Conservation (phyloP, 106 monocot species). For the Allium cepa region DNA sequence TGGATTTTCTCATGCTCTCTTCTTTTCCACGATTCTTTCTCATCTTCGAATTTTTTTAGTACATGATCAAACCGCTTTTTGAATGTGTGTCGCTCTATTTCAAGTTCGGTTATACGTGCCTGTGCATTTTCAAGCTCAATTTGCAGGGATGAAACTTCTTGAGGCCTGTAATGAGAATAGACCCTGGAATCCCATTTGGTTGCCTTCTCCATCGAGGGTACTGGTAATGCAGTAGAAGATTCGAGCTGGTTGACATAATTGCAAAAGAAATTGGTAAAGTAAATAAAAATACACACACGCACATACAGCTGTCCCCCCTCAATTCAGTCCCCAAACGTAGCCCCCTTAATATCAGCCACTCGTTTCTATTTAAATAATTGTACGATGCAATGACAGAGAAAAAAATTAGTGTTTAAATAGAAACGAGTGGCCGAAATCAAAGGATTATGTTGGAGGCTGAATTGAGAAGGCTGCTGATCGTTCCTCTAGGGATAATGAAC, state of each 20-base stretch:
- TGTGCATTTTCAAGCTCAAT: constrained; percentile 63
- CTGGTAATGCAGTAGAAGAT: constrained; percentile 22
- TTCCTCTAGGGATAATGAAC: background rate
- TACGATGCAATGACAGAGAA: too few species aligned
- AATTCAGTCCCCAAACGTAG: too few species aligned
- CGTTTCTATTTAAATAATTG: too few species aligned
- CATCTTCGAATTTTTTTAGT: constrained; percentile 59
- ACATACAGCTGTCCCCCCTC: too few species aligned
- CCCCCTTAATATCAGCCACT: too few species aligned
- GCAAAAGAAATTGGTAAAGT: background rate
- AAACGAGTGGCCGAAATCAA: too few species aligned
- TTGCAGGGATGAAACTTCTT: constrained; percentile 46
- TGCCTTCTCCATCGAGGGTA: constrained; percentile 57
- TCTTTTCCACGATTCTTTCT: constrained; percentile 56
- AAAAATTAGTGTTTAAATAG: too few species aligned
- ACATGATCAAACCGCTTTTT: constrained; percentile 80
- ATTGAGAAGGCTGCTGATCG: background rate
- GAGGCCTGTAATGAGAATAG: constrained; percentile 38
- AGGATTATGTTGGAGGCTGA: too few species aligned
- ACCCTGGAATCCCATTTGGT: constrained; percentile 82
- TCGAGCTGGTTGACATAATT: constrained; percentile 31
- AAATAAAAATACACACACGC: too few species aligned
- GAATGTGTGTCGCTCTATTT: constrained; percentile 39
- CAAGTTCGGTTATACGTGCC: constrained; percentile 45
- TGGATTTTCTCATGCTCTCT: constrained; percentile 63